Conservation (phyloP, 2,329 filamentous ascomycete genomes). For the Phialocephala subalpina region DNA sequence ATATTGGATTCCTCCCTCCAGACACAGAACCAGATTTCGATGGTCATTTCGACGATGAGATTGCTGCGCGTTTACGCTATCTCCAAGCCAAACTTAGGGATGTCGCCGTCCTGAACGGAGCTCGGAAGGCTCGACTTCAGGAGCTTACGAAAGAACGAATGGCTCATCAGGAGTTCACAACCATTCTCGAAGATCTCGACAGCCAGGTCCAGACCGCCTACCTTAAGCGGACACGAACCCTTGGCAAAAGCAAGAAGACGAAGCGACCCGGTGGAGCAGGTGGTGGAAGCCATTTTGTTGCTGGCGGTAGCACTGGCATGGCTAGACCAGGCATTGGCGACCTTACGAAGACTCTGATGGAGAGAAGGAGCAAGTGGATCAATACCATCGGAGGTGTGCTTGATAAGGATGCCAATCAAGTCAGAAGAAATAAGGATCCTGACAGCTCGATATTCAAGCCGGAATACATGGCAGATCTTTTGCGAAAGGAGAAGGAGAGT, state of each 20-base stretch:
- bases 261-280: conserved; percentile 80
- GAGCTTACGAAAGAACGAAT: conserved; percentile 92
- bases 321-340: conserved; percentile 88
- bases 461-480: conserved; percentile 73
- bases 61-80: conserved; percentile 86
- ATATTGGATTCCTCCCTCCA: conserved; percentile 84
- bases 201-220: conserved; percentile 94
- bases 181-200: conserved; percentile 96
- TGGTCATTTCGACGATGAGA: conserved; percentile 90
- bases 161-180: conserved; percentile 96
- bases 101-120: conserved; percentile 87
- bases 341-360: conserved; percentile 90
- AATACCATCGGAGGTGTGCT: conserved; percentile 92
- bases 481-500: conserved; percentile 86
- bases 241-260: conserved; percentile 93
- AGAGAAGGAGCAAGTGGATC: conserved; percentile 87
- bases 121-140: conserved; percentile 84
- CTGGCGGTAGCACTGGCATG: conserved; percentile 66
- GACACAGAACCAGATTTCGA: conserved; percentile 81
- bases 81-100: conserved; percentile 84
- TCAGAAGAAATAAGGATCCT: conserved; percentile 72
- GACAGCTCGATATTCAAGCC: conserved; percentile 77
- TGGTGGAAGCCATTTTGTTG: conserved; percentile 70
- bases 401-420: conserved; percentile 71
- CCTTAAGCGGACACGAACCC: conserved; percentile 91